phyloP scores from a whole-genome alignment of 306 rosid genomes.

The Medicago ruthenica region DNA sequence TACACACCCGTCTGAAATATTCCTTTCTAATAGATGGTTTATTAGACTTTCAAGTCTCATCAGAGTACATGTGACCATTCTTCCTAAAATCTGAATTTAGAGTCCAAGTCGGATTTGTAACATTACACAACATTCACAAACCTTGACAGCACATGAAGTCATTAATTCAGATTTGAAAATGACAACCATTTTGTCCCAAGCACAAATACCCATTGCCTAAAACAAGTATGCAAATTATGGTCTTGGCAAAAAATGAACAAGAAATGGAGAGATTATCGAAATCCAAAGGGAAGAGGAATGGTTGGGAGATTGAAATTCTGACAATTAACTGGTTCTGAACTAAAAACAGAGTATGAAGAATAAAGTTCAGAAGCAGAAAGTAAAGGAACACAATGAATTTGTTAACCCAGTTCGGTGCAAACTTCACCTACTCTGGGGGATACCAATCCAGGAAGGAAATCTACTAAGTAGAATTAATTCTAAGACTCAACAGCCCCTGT shows the following conservation, averaged over 20 bases:
- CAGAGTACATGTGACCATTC: not conserved
- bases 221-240: no score
- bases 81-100: not conserved
- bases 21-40: constrained; percentile 18
- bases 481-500: no score
- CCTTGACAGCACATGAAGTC: not conserved
- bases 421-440: no score
- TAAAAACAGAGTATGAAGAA: no score
- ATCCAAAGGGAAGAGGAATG: not conserved
- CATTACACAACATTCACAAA: not conserved
- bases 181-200: not conserved
- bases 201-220: no score
- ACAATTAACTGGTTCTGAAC: no score
- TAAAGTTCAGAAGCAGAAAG: no score
- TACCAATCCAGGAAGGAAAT: no score
- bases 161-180: not conserved
- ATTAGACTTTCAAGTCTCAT: not conserved
- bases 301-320: no score
- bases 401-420: no score
- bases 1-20: not conserved
- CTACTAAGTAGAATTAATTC: no score
- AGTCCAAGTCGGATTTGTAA: not conserved
- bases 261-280: not conserved
- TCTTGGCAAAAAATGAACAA: not conserved
- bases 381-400: no score